A percentile compares a stretch with the other conserved stretches of the same genome.
These are phyloP conservation scores for Plectosphaerella cucumerina DNA, from an alignment of 2,329 filamentous ascomycete genomes.

Conservation along the genomic window DNA sequence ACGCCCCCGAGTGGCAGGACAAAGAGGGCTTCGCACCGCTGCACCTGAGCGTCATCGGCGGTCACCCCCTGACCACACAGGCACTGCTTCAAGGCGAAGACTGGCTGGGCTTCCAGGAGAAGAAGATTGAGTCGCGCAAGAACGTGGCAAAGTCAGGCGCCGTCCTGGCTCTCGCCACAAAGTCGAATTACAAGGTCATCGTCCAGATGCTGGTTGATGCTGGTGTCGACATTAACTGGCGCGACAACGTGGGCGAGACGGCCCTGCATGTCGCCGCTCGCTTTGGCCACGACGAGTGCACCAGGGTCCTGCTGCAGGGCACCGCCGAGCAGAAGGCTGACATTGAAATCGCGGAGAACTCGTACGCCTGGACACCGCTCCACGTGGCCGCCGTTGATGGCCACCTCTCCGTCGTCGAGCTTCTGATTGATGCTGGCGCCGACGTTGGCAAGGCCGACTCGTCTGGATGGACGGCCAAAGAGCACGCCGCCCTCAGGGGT, in stretches of 20 bases:
- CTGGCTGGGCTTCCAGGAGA: conserved; percentile 61
- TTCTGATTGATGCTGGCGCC: conserved; percentile 75
- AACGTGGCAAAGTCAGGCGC: conserved; percentile 77
- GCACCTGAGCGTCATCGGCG: conserved; percentile 87
- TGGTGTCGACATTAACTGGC: conserved; percentile 89
- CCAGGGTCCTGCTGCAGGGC: conserved; percentile 68
- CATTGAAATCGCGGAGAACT: conserved; percentile 73
- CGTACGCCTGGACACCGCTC: conserved; percentile 92
- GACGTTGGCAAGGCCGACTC: conserved; percentile 72
- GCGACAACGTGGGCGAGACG: conserved; percentile 84
- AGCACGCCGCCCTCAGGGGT: conserved; percentile 86
- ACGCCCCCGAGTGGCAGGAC: conserved; percentile 86
- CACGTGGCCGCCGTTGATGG: conserved; percentile 92
- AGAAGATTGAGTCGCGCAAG: conserved; percentile 62
- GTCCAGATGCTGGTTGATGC: conserved; percentile 85
- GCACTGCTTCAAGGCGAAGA: conserved; percentile 76
- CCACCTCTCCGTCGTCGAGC: conserved; percentile 67
- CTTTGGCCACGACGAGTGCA: conserved; percentile 80
- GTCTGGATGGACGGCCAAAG: conserved; percentile 90
- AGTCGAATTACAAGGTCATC: conserved; percentile 79
- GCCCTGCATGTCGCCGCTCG: conserved; percentile 88
- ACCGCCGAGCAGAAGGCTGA: conserved; percentile 68
- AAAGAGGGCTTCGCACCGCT: conserved; percentile 85
- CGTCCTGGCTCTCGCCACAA: conserved; percentile 83
- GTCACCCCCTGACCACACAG: conserved; percentile 81